phyloP scores from a whole-genome alignment of 148 eudicot genomes.

The Beta vulgaris region DNA sequence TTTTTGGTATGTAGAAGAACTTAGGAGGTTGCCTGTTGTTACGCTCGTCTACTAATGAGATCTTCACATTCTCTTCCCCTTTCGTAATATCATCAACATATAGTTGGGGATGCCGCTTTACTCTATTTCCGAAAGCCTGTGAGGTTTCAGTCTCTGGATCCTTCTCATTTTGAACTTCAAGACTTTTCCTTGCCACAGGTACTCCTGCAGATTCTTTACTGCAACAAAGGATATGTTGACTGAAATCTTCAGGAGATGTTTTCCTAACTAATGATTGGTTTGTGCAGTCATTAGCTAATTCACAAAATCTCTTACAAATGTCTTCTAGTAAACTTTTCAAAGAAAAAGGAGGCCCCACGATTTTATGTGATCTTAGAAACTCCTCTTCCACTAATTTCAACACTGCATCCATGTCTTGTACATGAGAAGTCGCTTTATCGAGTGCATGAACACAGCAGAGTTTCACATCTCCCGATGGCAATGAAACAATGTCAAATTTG shows the following conservation, averaged over 20 bases:
- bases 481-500: constrained; percentile 52
- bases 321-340: constrained; percentile 39
- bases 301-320: constrained; percentile 40
- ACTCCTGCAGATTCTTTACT: constrained; percentile 14
- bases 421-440: constrained; percentile 14
- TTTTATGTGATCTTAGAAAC: constrained; percentile 33
- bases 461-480: constrained; percentile 48
- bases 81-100: constrained; percentile 50
- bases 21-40: constrained; percentile 35
- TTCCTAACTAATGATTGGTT: constrained; percentile 6
- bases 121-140: constrained; percentile 5
- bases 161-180: constrained; percentile 24
- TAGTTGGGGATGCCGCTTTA: constrained; percentile 15
- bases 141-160: constrained; percentile 17
- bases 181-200: neutral
- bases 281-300: constrained; percentile 19
- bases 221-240: constrained; percentile 17
- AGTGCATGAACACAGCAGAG: constrained; percentile 32
- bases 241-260: constrained; percentile 16
- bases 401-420: constrained; percentile 37
- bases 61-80: constrained; percentile 51
- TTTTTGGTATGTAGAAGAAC: constrained; percentile 49
- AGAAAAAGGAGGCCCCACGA: constrained; percentile 35
- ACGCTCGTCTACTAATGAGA: constrained; percentile 49
- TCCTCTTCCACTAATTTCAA: constrained; percentile 46